Evolutionary conservation across 2,329 filamentous ascomycete genomes (phyloP), one percentile per base, ranked within the genome.

Genomic region (Monilinia fructigena): DNA sequence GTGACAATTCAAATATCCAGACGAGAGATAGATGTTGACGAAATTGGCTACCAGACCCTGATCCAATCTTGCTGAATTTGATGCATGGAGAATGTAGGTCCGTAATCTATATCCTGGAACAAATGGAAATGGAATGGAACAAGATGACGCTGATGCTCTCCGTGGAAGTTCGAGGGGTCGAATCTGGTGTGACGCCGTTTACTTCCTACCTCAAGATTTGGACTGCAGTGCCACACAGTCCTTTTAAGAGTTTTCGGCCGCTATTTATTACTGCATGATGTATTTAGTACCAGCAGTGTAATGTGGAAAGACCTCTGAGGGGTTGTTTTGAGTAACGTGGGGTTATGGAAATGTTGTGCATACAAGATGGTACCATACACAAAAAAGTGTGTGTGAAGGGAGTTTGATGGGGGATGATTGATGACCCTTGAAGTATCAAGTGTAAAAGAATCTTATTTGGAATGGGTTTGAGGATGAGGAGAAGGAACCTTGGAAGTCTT

Each of bases 211-310:
- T 52, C 58, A n/a, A 40, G 45, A 38, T 10, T 50, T n/a, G 26
- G 58, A 38, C 58, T 50, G 58, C 58, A 38, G 58, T 50, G 58
- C 45, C 40, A 50, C 45, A 8, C 20, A 48, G 45, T 61, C 58
- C 58, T 42, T 38, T 38, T 38, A 8, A 50, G 45, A 61, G 58
- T 61, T 38, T n/a, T 12, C 31, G 58, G 47, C 58, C 45, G 58
- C 58, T 61, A 38, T 40, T 61, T 50, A 26, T 50, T 50, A 42
- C 58, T 61, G 58, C 58, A 50, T 61, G 12, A 61, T 50, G 58
- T 61, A 50, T 61, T 61, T 61, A 50, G 45, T 61, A 61, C 45
- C 58, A 20, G 58, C 45, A 26, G 58, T 61, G 58, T 61, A 61
- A 61, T 38, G 28, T 61, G 45, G 16, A n/a, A 61, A 50, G 58